Evolutionary conservation across 164 flowering plant species (phyloP), one percentile per base, ranked within the genome.

Genomic region (Liriodendron chinense): DNA sequence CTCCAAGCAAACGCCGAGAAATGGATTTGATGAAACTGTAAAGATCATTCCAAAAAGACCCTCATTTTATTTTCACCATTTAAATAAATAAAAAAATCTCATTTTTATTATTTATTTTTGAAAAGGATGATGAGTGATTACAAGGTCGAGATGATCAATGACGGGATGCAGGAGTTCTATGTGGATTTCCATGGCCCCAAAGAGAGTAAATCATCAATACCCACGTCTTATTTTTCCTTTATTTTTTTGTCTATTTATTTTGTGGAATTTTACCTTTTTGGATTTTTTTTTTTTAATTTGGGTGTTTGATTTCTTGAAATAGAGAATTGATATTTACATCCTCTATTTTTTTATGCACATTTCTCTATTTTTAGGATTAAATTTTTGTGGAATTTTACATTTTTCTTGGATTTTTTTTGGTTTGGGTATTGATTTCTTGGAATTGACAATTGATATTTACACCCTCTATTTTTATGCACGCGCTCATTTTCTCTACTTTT

Each of bases 101-200:
- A 70, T 25, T 72, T 47, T 12, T 49, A 69, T 74, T 25, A 49
- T 63, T 26, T 34, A 22, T 56, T 50, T 63, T 69, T 67, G 43
- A 53, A 1, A 47, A 81, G 83, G 80, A 81, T 78, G 83, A 81
- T 81, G 83, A 78, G 81, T 47, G 83, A 81, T 64, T 81, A 78
- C 77, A 50, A 81, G 71, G 98, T 94, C 81, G 98, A 94, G 85
- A 94, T 85, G 96, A 86, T 94, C 81, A 92, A 94, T 74, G 98
- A 94, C 83, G 92, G 92, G 81, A 89, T 92, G 91, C 96, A 91
- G 72, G 94, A 94, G 82, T 94, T 94, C 80, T 89, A 80, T 88
- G 98, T 94, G 67, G 85, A 90, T 75, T 94, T 94, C 79, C 84
- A 89, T 86, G 98, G 98, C 70, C 98, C 98, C 56, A 89, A 76